phyloP scores from a whole-genome alignment of 495 filamentous ascomycete genomes.

The Lasiosphaeriaceae sp. region DNA sequence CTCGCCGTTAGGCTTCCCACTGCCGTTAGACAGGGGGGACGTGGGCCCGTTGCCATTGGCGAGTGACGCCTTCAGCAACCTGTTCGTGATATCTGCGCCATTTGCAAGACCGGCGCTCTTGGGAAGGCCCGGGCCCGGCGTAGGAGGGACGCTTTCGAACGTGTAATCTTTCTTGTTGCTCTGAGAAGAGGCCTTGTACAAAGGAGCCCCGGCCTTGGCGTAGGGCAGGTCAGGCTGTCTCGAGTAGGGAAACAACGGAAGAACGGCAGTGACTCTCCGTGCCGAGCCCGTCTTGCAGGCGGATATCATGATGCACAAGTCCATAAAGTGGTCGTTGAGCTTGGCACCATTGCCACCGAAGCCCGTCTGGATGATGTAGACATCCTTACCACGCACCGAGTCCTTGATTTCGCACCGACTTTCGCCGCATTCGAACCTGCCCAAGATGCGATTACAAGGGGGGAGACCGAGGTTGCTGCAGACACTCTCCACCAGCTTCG shows the following conservation, averaged over 20 bases:
- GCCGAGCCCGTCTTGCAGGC: conserved; percentile 97
- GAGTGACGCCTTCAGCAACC: conserved; percentile 48
- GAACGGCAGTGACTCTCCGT: conserved; percentile 83
- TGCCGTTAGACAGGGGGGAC: conserved; percentile 19
- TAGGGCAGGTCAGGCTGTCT: conserved; percentile 94
- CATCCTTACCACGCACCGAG: conserved; percentile 94
- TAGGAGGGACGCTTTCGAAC: conserved; percentile 88
- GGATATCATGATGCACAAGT: conserved; percentile 93
- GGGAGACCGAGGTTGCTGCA: conserved; percentile 85
- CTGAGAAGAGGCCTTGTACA: conserved; percentile 61
- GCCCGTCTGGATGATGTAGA: conserved; percentile 93
- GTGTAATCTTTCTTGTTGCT: conserved; percentile 66
- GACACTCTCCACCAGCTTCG: conserved; percentile 76
- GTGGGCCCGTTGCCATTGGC: conserved; percentile 16
- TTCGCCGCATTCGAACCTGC: conserved; percentile 91
- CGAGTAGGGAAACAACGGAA: conserved; percentile 95
- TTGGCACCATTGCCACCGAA: conserved; percentile 55
- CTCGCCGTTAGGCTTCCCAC: conserved; percentile 16
- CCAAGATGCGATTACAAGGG: conserved; percentile 72
- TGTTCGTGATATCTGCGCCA: conserved; percentile 64
- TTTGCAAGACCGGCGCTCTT: conserved; percentile 61
- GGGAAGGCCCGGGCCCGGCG: conserved; percentile 65
- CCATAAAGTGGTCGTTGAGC: conserved; percentile 94
- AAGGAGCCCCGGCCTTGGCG: conserved; percentile 86
- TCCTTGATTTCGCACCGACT: conserved; percentile 93